phyloP scores from a whole-genome alignment of 495 filamentous ascomycete genomes.

The Penicillium fimorum region DNA sequence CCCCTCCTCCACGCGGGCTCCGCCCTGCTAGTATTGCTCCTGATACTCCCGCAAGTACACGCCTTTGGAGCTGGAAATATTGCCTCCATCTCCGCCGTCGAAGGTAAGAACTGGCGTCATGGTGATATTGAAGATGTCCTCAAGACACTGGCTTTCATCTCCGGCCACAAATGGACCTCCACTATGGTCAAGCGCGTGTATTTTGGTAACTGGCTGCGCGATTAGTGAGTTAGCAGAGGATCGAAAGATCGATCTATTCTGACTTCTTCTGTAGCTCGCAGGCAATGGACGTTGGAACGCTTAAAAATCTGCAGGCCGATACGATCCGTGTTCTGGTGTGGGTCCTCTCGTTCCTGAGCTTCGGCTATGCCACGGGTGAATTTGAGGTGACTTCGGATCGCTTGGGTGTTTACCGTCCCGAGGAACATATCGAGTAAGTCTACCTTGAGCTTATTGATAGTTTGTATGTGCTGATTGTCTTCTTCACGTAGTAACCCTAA shows the following conservation, averaged over 20 bases:
- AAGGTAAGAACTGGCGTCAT: constrained; percentile 96
- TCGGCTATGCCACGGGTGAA: constrained; percentile 95
- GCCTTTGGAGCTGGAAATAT: constrained; percentile 96
- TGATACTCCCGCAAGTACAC: constrained; percentile 47
- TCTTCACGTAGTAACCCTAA: constrained; percentile 61
- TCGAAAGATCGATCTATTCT: constrained; percentile 7
- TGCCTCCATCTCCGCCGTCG: constrained; percentile 86
- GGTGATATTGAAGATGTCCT: constrained; percentile 96
- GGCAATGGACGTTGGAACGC: constrained; percentile 85
- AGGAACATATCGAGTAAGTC: constrained; percentile 81
- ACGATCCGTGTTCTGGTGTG: constrained; percentile 89
- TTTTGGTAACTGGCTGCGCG: constrained; percentile 66
- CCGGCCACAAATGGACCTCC: constrained; percentile 91
- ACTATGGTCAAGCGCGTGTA: constrained; percentile 88
- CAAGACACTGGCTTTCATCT: constrained; percentile 81
- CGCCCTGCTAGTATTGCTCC: constrained; percentile 54
- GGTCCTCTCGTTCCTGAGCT: constrained; percentile 87
- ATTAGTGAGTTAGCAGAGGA: constrained; percentile 36
- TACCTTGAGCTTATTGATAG: background rate
- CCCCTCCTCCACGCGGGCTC: constrained; percentile 32
- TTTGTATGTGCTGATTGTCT: background rate
- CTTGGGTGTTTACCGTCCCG: constrained; percentile 87
- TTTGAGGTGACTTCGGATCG: constrained; percentile 94
- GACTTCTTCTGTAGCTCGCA: constrained; percentile 60
- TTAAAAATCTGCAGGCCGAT: constrained; percentile 84